Percentiles rank a stretch among this genome's conserved stretches.
phyloP scores from a whole-genome alignment of 1,284 basidiomycete genomes.

The Ganoderma multipileum region DNA sequence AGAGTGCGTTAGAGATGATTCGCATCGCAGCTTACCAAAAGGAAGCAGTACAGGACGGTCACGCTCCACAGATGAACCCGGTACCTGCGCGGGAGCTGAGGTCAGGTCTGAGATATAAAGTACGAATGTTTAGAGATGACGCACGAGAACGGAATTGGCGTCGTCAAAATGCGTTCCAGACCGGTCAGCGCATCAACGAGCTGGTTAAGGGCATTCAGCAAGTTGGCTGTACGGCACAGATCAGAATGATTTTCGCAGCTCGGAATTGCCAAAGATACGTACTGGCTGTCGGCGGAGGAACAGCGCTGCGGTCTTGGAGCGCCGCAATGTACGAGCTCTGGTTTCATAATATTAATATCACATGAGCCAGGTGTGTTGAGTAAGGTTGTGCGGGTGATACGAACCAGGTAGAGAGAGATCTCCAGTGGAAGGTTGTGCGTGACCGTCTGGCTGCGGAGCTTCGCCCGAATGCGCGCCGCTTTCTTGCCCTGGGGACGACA shows the following conservation, averaged over 20 bases:
- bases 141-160: slow-evolving; percentile 81
- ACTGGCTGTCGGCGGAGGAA: slow-evolving; percentile 75
- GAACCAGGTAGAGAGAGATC: slow-evolving; percentile 74
- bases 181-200: slow-evolving; percentile 75
- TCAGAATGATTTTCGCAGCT: not conserved
- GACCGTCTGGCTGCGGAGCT: slow-evolving; percentile 50
- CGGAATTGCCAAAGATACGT: slow-evolving; percentile 32
- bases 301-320: slow-evolving; percentile 62
- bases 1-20: not conserved
- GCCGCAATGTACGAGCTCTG: slow-evolving; percentile 73
- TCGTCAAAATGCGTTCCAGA: slow-evolving; percentile 79
- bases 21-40: slow-evolving; percentile 49
- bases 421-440: slow-evolving; percentile 78
- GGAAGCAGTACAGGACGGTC: slow-evolving; percentile 62
- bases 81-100: slow-evolving; percentile 53
- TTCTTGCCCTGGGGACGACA: slow-evolving; percentile 49
- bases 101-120: not conserved
- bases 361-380: not conserved
- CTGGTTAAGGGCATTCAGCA: slow-evolving; percentile 58
- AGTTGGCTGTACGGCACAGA: slow-evolving; percentile 47
- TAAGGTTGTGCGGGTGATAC: slow-evolving; percentile 32
- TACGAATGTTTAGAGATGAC: slow-evolving; percentile 6
- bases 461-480: slow-evolving; percentile 59
- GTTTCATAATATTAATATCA: not conserved
- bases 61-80: slow-evolving; percentile 71